Base-by-base conservation (phyloP, 306 rosid genomes). In the Cucurbita argyrosperma region DNA sequence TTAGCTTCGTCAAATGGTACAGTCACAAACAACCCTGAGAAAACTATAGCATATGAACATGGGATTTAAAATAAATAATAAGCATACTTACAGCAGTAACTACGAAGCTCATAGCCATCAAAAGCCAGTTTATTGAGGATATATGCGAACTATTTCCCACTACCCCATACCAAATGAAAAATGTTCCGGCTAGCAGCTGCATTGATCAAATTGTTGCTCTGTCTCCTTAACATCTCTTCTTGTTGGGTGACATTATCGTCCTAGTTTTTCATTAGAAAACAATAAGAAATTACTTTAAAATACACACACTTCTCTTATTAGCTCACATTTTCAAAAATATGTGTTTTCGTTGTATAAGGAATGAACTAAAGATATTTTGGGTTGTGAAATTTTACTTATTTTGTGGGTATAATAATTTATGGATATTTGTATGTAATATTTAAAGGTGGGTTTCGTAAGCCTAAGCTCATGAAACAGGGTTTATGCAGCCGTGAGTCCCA, bases 161-260 rank as follows among this genome's bases (percentile, higher is more conserved):
- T 78, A 39, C 96, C 90, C 98, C 98, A 94, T 78, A 94, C 85
- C 37, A 94, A 84, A 76, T 86, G 87, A 78, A 86, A 94, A 78
- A 94, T 89, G 65, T 90, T 90, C 82, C 87, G 91, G 76, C 98
- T 94, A 53, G 98, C 97, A 60, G 66, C 79, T 21, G 82, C 80
- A 84, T 77, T 90, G 81, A 94, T 83, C 74, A 60, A 77, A 73
- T 82, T 80, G 74, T 86, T 88, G 73, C 96, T 90, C 82, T 81
- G 87, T 66, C 59, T 82, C 78, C 75, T 85, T 69, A 94, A 92
- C 97, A 94, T 89, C 69, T 84, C 95, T 76, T 88, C 89, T 80
- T 89, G 94, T 26, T 87, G 88, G 52, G 76, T 7, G 63, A 79
- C 66, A 78, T 94, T 87, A 5, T 90, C 98, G 37, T 89, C 98